phyloP scores from a whole-genome alignment of 2,329 filamentous ascomycete genomes.

The Ascocoryne sarcoides region DNA sequence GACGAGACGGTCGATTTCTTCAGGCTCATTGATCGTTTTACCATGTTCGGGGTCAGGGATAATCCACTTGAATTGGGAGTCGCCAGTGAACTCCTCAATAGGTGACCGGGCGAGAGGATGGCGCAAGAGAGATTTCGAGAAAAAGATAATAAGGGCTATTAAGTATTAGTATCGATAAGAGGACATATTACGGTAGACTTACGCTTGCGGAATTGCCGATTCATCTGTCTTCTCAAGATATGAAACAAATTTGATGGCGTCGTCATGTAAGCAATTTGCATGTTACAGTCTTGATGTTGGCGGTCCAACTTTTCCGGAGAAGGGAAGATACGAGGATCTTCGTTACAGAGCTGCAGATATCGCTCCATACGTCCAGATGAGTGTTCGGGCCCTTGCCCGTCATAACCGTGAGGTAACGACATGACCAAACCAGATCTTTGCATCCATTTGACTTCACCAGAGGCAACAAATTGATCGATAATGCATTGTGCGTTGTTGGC shows the following conservation, averaged over 20 bases:
- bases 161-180: constrained; percentile 14
- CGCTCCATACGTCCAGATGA: constrained; percentile 95
- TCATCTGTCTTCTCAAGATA: constrained; percentile 91
- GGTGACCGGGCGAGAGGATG: constrained; percentile 85
- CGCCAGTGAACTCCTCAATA: constrained; percentile 83
- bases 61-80: constrained; percentile 95
- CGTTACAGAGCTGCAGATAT: constrained; percentile 94
- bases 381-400: constrained; percentile 96
- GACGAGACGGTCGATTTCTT: constrained; percentile 89
- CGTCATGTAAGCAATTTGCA: constrained; percentile 98
- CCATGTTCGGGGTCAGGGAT: constrained; percentile 84
- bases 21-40: constrained; percentile 64
- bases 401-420: constrained; percentile 94
- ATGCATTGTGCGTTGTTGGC: constrained; percentile 99
- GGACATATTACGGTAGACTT: constrained; percentile 35
- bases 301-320: constrained; percentile 80
- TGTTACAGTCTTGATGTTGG: constrained; percentile 99
- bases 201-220: constrained; percentile 99
- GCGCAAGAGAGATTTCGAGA: constrained; percentile 92
- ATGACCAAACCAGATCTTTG: constrained; percentile 94
- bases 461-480: constrained; percentile 97
- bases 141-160: constrained; percentile 87
- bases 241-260: constrained; percentile 94
- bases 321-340: constrained; percentile 92
- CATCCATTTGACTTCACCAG: constrained; percentile 97